Evolutionary conservation across 2,329 filamentous ascomycete species (phyloP), one percentile per base, ranked within the genome.

Genomic region (Lachnellula cervina): DNA sequence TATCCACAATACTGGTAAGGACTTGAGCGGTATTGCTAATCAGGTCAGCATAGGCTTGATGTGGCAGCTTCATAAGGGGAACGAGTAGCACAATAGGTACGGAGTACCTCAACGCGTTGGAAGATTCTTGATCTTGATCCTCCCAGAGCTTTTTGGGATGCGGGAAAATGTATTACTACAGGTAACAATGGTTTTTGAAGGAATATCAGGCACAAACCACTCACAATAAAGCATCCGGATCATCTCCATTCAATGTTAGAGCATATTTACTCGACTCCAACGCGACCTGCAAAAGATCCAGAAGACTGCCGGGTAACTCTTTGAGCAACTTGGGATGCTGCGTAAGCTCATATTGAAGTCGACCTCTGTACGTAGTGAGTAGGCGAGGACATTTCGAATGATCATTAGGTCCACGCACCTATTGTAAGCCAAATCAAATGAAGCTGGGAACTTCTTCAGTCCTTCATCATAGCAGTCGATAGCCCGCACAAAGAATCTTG

Each of bases 351-450:
- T 88, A 84, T 68, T 89, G 80, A 34, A 89, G 77, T 59, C 85
- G 79, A 25, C 87, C 86, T 72, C 83, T 87, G 58, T 16, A 8
- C 23, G 1, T 38, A 28, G 38, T 63, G 21, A 66, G 58, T 51
- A 43, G 17, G 38, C 16, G 35, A 47, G 51, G 43, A 52, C 9
- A 9, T 23, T 19, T 43, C 17, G 42, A 11, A 35, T 45, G 25
- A 19, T 13, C 28, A n/a, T 17, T 42, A 13, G 38, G 35, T 52
- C 9, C 5, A 72, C 78, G 63, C 70, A 86, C 81, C 88, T 89
- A 70, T 90, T 90, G 69, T 90, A 90, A 11, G 86, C 86, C 37
- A 90, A 75, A 70, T 90, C 87, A 70, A 89, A 86, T 19, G 78
- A 83, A 9, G 68, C 66, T 2, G 86, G 83, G 66, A 82, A 84